Evolutionary conservation across 78 protist species (phyloP), one percentile per base, ranked within the genome.

Genomic region (Protostelium mycophagum): DNA sequence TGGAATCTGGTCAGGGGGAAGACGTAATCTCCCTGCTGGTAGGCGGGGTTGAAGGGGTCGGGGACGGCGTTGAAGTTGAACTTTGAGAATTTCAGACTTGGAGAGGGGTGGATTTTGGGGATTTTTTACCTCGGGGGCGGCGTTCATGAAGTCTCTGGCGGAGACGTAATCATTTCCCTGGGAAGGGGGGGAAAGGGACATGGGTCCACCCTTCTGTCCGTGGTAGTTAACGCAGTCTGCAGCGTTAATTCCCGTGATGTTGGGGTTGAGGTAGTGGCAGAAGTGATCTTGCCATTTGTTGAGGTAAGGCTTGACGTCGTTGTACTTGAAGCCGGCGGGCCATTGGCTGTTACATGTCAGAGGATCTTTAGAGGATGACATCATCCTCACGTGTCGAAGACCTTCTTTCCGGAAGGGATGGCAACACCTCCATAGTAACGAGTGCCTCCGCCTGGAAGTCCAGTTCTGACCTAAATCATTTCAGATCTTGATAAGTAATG

Each of bases 161-260:
- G 73, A 25, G 5, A 25, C 31, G 73, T 51, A 51, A 51, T 51
- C 73, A 16, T 25, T 16, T 25, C 73, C 73, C 31, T 5, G 73
- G 73, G 5, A 51, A 51, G 73, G 73, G 16, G 73, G 16, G 16
- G 73, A 51, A 16, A 51, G 73, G 73, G 73, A 51, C 73, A 51
- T 51, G 73, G 73, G 73, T 51, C 73, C 73, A 51, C 73, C 73
- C 73, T 51, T 51, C n/a, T n/a, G n/a, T 51, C 73, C 73, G 73
- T 51, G 73, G 73, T 25, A 16, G 16, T 25, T 5, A 51, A 16
- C 73, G 16, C 73, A 51, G 73, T 51, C 73, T 51, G 73, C 73
- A 16, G 73, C 73, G 73, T 5, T 25, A 16, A 51, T 51, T 5
- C 16, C 16, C 31, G 73, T 51, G 73, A 51, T 16, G 73, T 16